These are phyloP conservation scores for Colletotrichum caudatum DNA, from an alignment of 2,329 filamentous ascomycete species.

Conservation along the genomic window DNA sequence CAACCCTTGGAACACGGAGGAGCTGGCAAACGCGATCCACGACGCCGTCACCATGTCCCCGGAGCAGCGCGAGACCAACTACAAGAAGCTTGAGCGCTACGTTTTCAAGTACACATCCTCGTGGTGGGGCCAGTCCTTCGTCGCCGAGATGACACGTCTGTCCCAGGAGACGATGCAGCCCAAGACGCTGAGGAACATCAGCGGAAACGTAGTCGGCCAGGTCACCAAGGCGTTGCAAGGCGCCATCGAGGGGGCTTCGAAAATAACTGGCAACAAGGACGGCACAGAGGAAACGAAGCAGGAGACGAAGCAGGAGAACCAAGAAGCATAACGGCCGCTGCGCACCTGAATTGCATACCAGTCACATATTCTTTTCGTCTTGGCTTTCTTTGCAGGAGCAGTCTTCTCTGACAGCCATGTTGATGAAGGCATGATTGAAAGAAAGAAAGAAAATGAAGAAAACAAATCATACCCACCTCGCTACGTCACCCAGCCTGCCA, in stretches of 20 bases:
- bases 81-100: conserved; percentile 91
- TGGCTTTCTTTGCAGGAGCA: neutral
- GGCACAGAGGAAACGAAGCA: conserved; percentile 7
- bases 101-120: conserved; percentile 98
- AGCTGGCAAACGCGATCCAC: conserved; percentile 91
- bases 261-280: conserved; percentile 16
- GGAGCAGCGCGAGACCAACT: conserved; percentile 88
- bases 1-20: conserved; percentile 99
- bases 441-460: conserved; percentile 15
- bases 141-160: conserved; percentile 79
- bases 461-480: conserved; percentile 15
- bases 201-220: conserved; percentile 52
- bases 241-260: conserved; percentile 26
- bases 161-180: conserved; percentile 53
- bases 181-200: conserved; percentile 57
- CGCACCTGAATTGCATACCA: conserved; percentile 1
- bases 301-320: conserved; percentile 23
- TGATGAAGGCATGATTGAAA: conserved; percentile 41
- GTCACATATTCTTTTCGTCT: neutral
- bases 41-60: conserved; percentile 97
- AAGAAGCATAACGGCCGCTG: conserved; percentile 20
- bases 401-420: neutral
- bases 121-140: conserved; percentile 96
- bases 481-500: neutral
- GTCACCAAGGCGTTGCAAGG: conserved; percentile 37